A percentile compares a stretch with the other conserved stretches of the same genome.
Conservation (phyloP, 176 grass and related monocot genomes). For the Zizania latifolia region DNA sequence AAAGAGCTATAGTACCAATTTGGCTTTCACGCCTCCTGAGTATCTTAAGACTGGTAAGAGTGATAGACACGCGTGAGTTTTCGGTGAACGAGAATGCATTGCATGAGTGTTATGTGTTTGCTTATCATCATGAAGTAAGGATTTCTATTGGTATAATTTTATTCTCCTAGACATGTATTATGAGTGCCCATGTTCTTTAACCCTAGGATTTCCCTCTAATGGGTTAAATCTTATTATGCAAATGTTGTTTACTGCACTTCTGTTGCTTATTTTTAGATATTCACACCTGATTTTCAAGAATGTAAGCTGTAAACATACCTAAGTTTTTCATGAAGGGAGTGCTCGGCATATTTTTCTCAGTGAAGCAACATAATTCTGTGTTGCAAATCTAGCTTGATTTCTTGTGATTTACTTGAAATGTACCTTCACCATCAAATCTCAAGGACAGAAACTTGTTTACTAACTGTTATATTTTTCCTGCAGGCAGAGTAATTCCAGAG, state of each 20-base stretch:
- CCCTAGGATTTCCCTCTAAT: neutral
- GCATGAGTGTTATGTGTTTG: neutral
- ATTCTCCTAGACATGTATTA: neutral
- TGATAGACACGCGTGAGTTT: neutral
- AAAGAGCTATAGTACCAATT: slow-evolving; percentile 90
- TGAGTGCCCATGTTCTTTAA: neutral
- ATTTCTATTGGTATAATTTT: neutral
- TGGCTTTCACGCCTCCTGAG: slow-evolving; percentile 88
- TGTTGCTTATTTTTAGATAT: neutral
- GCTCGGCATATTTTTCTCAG: neutral
- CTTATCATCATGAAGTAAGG: neutral
- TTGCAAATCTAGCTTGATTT: neutral
- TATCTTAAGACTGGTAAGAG: slow-evolving; percentile 71
- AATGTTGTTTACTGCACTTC: neutral
- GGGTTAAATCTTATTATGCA: neutral
- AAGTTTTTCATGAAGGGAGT: neutral
- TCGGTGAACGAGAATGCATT: neutral
- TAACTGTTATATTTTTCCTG: slow-evolving; percentile 15
- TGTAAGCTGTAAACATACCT: neutral
- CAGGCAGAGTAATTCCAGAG: slow-evolving; percentile 90
- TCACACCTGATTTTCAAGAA: neutral
- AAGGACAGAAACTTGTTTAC: neutral
- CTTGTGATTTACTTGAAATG: neutral
- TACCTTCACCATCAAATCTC: neutral
- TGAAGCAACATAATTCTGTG: neutral